Evolutionary conservation across 495 filamentous ascomycete genomes (phyloP).

Genomic region (Aspergillus avenaceus): DNA sequence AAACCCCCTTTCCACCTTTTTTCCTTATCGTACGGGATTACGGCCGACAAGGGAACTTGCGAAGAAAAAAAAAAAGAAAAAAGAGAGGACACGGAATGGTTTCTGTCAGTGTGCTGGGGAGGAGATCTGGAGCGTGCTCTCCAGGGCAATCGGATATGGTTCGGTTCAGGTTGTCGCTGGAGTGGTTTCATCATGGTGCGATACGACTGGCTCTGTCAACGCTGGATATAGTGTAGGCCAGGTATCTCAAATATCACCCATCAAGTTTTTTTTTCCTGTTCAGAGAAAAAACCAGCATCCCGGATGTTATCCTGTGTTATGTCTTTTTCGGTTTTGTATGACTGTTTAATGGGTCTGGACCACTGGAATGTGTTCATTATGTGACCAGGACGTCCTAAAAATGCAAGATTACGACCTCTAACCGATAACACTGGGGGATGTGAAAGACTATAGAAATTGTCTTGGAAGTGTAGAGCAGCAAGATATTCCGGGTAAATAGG

Average conservation of each 20-base stretch:
- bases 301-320: slow-evolving; percentile 4
- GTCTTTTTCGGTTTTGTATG: slow-evolving; percentile 1
- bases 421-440: neutral
- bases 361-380: slow-evolving; percentile 2
- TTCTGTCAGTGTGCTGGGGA: slow-evolving; percentile 17
- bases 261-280: slow-evolving; percentile 21
- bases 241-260: slow-evolving; percentile 31
- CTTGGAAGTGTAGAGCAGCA: too few species aligned
- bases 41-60: neutral
- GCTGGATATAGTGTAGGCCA: slow-evolving; percentile 31
- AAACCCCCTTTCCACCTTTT: slow-evolving; percentile 2
- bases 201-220: slow-evolving; percentile 24
- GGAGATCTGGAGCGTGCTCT: slow-evolving; percentile 9
- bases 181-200: slow-evolving; percentile 16
- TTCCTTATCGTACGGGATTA: neutral
- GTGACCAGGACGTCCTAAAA: neutral
- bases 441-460: too few species aligned
- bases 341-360: neutral
- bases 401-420: slow-evolving; percentile 2
- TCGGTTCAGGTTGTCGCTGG: slow-evolving; percentile 18
- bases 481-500: too few species aligned
- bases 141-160: slow-evolving; percentile 11
- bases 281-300: slow-evolving; percentile 1
- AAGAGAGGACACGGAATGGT: slow-evolving; percentile 12
- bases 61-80: slow-evolving; percentile 3